A percentile compares a stretch with the other conserved stretches of the same genome.
phyloP scores from a whole-genome alignment of 345 rosid species.

The Aethionema arabicum region DNA sequence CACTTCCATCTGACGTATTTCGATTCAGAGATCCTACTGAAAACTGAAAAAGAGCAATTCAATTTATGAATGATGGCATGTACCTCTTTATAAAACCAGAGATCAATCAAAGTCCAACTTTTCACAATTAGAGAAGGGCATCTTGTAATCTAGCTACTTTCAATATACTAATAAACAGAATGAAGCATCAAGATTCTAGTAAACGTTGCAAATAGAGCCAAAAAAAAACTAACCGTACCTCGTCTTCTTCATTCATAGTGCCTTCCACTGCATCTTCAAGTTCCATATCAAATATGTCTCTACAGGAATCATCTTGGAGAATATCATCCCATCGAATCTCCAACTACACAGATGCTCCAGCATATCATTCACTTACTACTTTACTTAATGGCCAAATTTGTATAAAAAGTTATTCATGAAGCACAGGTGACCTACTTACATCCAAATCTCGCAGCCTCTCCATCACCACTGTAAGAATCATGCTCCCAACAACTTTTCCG shows the following conservation, averaged over 20 bases:
- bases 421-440: constrained; percentile 49
- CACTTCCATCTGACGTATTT: constrained; percentile 44
- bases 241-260: constrained; percentile 42
- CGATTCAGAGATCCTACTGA: constrained; percentile 43
- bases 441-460: constrained; percentile 82
- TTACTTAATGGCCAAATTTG: constrained; percentile 8
- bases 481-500: constrained; percentile 67
- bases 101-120: constrained; percentile 3
- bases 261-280: constrained; percentile 55
- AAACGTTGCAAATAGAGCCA: not conserved
- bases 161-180: not conserved
- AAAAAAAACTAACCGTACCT: constrained; percentile 43
- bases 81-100: not conserved
- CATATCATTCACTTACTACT: constrained; percentile 11
- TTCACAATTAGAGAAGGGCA: constrained; percentile 3
- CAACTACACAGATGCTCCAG: constrained; percentile 42
- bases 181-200: not conserved
- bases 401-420: not conserved
- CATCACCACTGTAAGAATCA: constrained; percentile 67
- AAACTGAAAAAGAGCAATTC: constrained; percentile 43
- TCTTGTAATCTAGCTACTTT: not conserved
- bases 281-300: constrained; percentile 85
- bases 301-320: constrained; percentile 59
- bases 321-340: constrained; percentile 83
- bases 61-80: constrained; percentile 5